Percentiles rank a stretch among this genome's conserved stretches.
phyloP scores from a whole-genome alignment of 1,284 basidiomycete species.

The Microbotryomycetes sp. region DNA sequence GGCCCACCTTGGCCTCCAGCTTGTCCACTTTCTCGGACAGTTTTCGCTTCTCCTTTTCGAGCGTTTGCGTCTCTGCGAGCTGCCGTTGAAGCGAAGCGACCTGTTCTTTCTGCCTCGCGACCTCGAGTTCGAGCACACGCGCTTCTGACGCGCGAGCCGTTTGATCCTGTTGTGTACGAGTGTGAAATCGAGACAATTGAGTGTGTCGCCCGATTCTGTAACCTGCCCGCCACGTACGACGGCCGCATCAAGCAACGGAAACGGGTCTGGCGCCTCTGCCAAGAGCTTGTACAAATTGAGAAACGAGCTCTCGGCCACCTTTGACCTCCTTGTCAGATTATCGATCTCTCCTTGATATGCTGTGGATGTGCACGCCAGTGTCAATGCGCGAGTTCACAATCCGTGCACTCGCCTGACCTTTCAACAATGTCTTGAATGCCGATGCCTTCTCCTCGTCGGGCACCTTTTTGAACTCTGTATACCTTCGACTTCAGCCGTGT shows the following conservation, averaged over 20 bases:
- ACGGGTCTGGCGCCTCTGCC: constrained; percentile 91
- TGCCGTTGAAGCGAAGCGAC: constrained; percentile 67
- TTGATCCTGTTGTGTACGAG: constrained; percentile 56
- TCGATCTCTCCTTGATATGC: constrained; percentile 97
- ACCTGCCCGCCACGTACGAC: constrained; percentile 52
- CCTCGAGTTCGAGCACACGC: constrained; percentile 61
- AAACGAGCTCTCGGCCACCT: constrained; percentile 86
- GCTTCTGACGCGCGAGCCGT: constrained; percentile 78
- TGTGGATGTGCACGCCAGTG: neutral
- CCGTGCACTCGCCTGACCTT: constrained; percentile 49
- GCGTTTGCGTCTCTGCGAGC: constrained; percentile 55
- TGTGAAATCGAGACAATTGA: neutral
- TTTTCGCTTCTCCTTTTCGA: constrained; percentile 69
- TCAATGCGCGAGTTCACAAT: too few relatives aligned
- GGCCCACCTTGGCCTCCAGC: constrained; percentile 69
- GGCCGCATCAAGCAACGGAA: constrained; percentile 85
- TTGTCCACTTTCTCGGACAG: constrained; percentile 64
- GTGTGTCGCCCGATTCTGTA: constrained; percentile 25
- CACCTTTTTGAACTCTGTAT: constrained; percentile 83
- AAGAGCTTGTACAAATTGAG: constrained; percentile 87
- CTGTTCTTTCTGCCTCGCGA: constrained; percentile 65
- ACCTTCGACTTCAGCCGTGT: neutral
- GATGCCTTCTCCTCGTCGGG: constrained; percentile 73
- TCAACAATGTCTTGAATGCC: constrained; percentile 78
- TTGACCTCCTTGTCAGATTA: constrained; percentile 81